Base-by-base conservation (phyloP, 148 eudicot species). In the Rhododendron griersonianum region DNA sequence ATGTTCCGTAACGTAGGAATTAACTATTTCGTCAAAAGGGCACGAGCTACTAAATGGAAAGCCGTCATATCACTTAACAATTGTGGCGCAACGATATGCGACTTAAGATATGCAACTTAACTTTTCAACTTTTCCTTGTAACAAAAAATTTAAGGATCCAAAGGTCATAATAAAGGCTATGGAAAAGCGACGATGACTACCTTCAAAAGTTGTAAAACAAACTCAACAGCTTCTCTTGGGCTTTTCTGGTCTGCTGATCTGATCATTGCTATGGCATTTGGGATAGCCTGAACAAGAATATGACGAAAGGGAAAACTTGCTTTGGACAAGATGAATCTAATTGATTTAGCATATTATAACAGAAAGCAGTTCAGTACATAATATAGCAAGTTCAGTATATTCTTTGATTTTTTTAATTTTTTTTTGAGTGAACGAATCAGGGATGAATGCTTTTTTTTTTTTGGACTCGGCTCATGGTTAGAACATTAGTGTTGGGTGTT, bases 181-280 rank as follows among this genome's bases (percentile, higher is more conserved):
- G 51, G 19, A 13, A 67, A 30, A 69, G 57, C 21, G n/a, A 25
- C 11, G 83, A 74, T 5, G 57, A 25, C 77, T 80, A 97, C 99
- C 99, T 97, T 97, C 87, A 97, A 75, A 85, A 97, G 94, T 85
- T 97, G 98, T 90, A 94, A 93, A 89, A 97, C 92, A 88, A 95
- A 95, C 90, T 97, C 99, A 87, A 97, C 98, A 86, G 96, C 99
- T 93, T 97, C 99, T 86, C 93, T 93, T 15, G 98, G 99, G 91
- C 99, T 97, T 90, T 92, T 95, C 65, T 92, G 88, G 84, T 95
- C 98, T 85, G 92, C 85, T 84, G 95, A 88, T 87, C 95, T 93
- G 69, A 97, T 98, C 88, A 93, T 92, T 59, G 99, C 98, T 80
- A 97, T 90, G 69, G 98, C 99, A 90, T 90, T 95, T 88, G 99